A percentile compares a stretch with the other conserved stretches of the same genome.
Evolutionary conservation across 805 yeast genomes (phyloP).

Genomic region (Wickerhamiella cacticola): DNA sequence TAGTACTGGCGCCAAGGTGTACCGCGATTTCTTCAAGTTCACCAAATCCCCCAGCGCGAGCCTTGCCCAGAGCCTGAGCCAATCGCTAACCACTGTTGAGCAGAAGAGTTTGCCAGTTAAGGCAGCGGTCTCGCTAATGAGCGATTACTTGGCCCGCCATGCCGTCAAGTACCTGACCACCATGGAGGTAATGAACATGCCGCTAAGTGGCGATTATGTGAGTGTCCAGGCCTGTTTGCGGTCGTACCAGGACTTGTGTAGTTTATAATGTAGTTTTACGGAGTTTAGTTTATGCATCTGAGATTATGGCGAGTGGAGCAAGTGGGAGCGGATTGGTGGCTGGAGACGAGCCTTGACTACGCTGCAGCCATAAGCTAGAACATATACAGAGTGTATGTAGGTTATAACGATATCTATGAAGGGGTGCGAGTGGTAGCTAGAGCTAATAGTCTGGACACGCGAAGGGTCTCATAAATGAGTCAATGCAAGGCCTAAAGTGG

Average conservation of each 20-base stretch:
- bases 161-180: conserved; percentile 7
- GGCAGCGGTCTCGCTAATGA: conserved; percentile 24
- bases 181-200: conserved; percentile 16
- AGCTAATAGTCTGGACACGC: too few species aligned
- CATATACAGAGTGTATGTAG: too few species aligned
- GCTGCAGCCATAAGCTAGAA: too few species aligned
- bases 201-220: conserved; percentile 10
- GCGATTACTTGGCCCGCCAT: conserved; percentile 22
- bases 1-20: conserved; percentile 30
- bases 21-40: conserved; percentile 25
- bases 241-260: background rate
- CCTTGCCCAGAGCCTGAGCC: conserved; percentile 8
- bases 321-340: too few species aligned
- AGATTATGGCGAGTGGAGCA: too few species aligned
- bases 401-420: too few species aligned
- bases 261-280: background rate
- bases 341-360: too few species aligned
- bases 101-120: conserved; percentile 14
- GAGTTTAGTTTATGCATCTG: background rate
- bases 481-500: too few species aligned
- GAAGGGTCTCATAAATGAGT: too few species aligned
- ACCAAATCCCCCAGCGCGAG: background rate
- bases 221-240: background rate
- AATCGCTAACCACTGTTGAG: conserved; percentile 10
- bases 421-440: too few species aligned